A percentile compares a stretch with the other conserved stretches of the same genome.
These are phyloP conservation scores for Melaleuca quinquenervia DNA, from an alignment of 345 rosid species.

Conservation along the genomic window DNA sequence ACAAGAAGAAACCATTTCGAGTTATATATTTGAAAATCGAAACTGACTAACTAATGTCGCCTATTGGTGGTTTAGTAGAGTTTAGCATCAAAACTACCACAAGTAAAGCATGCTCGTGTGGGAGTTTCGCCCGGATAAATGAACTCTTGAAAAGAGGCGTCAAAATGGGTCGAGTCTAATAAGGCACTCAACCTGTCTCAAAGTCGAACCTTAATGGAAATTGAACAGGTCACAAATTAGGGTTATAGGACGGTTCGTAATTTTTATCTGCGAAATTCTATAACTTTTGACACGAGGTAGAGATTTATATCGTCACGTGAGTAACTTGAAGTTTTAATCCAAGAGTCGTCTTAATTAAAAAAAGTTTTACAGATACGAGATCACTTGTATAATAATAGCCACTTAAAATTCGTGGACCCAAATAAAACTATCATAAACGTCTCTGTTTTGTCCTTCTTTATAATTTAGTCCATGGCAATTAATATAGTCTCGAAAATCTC, in stretches of 20 bases:
- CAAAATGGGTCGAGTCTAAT: not conserved
- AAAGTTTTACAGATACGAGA: not conserved
- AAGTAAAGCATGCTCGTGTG: not conserved
- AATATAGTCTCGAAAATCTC: not conserved
- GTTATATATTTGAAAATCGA: not conserved
- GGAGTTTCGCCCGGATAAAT: not conserved
- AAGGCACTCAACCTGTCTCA: not conserved
- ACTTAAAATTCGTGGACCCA: not conserved
- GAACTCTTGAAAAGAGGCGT: not conserved
- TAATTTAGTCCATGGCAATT: not conserved
- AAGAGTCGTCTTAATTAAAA: not conserved
- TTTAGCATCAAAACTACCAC: not conserved
- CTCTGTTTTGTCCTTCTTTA: not conserved
- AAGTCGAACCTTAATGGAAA: not conserved
- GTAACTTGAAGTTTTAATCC: not conserved
- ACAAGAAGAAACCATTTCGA: not conserved
- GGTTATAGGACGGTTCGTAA: not conserved
- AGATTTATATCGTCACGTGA: not conserved
- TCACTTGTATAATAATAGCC: not conserved
- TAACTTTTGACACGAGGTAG: not conserved
- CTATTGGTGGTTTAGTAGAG: too few relatives aligned
- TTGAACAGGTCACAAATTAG: not conserved
- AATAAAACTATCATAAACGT: not conserved
- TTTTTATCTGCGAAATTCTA: too few relatives aligned
- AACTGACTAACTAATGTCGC: not conserved